These are phyloP conservation scores for Ophiostoma ips DNA, from an alignment of 2,329 filamentous ascomycete species.

Conservation along the genomic window DNA sequence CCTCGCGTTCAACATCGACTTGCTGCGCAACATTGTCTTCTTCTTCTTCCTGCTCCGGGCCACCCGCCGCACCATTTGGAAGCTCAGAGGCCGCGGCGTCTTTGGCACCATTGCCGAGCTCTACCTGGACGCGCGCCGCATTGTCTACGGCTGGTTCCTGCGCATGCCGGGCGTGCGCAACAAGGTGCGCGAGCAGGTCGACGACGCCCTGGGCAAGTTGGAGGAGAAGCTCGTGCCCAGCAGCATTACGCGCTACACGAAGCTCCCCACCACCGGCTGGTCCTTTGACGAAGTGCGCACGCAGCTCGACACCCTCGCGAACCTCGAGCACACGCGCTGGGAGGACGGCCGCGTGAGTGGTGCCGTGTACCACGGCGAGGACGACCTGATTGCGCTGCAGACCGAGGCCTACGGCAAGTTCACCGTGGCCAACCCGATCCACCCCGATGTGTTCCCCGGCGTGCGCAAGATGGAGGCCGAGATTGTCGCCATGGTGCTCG, in stretches of 20 bases:
- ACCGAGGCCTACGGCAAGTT: constrained; percentile 89
- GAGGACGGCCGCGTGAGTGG: constrained; percentile 91
- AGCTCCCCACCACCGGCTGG: constrained; percentile 75
- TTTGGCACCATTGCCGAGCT: constrained; percentile 64
- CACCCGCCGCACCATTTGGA: constrained; percentile 65
- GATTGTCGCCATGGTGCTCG: constrained; percentile 86
- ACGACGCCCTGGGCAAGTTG: constrained; percentile 64
- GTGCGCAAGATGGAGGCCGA: constrained; percentile 99
- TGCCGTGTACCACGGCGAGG: constrained; percentile 89
- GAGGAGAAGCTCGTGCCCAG: constrained; percentile 70
- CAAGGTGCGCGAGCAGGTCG: constrained; percentile 73
- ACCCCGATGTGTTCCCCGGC: constrained; percentile 95
- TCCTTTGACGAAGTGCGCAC: constrained; percentile 60
- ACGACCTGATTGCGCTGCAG: constrained; percentile 68
- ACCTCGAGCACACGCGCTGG: constrained; percentile 91
- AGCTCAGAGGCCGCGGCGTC: constrained; percentile 77
- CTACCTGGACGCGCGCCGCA: constrained; percentile 57
- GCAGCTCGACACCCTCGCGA: constrained; percentile 65
- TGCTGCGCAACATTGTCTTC: constrained; percentile 80
- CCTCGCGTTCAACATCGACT: constrained; percentile 46
- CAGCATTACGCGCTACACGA: constrained; percentile 52
- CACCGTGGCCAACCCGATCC: constrained; percentile 89
- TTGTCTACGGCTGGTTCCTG: constrained; percentile 74
- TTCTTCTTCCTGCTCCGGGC: constrained; percentile 76
- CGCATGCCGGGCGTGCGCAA: constrained; percentile 72